Evolutionary conservation across 2,329 filamentous ascomycete species (phyloP), one percentile per base, ranked within the genome.

Genomic region (Calonectria leucothoes): DNA sequence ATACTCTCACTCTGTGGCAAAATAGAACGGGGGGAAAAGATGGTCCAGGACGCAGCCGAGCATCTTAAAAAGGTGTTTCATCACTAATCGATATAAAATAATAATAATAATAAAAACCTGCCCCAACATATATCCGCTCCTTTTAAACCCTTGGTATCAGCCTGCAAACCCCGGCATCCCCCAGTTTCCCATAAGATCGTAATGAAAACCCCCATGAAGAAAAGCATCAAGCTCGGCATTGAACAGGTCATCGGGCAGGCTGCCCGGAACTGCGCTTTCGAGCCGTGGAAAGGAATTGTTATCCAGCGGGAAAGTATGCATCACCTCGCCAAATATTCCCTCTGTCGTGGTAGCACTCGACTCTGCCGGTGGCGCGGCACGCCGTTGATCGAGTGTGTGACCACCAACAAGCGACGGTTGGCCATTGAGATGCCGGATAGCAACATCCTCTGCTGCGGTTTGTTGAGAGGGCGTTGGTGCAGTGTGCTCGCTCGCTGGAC

Each of bases 161-260:
- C 63, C 42, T 20, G 45, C 39, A 61, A 71, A 37, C 5, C 71
- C 51, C 7, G 67, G 10, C 67, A 59, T 57, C 4, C 59, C 63
- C 71, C 74, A 75, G 3, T 59, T 70, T 20, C 70, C 74, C n/a
- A 68, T 51, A 23, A 63, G 67, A 61, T 75, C 74, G 33, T 69
- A 74, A 49, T 73, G 57, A 57, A 77, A 77, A 5, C 69, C 75
- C 3, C 65, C 74, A 25, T 77, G 71, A 27, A 77, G 67, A 45
- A 75, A 75, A 2, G 74, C 74, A 51, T 70, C 61, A 5, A 77
- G 55, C 31, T 77, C 75, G 7, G 70, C 64, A 48, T 75, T 71
- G 33, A 75, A 71, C 6, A 74, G 45, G 14, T 74, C 71, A 23
- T 71, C 55, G 64, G 11, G 66, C 25, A 52, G 63, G 10, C 14